A percentile compares a stretch with the other conserved stretches of the same genome.
These are phyloP conservation scores for Puccinia sorghi DNA, from an alignment of 1,284 basidiomycete species.

Conservation along the genomic window DNA sequence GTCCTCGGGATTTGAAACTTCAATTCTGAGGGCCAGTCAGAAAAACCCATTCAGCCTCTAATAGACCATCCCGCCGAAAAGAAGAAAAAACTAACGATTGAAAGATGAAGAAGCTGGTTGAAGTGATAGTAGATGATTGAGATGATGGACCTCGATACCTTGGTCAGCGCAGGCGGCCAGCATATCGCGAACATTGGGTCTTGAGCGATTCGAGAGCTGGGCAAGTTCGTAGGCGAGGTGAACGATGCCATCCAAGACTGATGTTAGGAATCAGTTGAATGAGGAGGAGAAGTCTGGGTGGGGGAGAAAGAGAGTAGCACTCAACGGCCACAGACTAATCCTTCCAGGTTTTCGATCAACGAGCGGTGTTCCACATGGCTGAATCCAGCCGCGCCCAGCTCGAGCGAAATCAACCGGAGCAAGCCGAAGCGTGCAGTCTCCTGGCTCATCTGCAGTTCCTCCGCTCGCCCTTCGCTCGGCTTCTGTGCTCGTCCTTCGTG, in stretches of 20 bases:
- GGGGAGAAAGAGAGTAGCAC: not conserved
- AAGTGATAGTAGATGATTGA: slow-evolving; percentile 12
- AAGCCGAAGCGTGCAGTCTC: slow-evolving; percentile 29
- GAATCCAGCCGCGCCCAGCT: slow-evolving; percentile 21
- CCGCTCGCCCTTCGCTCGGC: not conserved
- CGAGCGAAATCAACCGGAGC: slow-evolving; percentile 27
- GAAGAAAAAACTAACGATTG: not conserved
- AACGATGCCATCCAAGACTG: slow-evolving; percentile 39
- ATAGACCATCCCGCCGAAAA: not conserved
- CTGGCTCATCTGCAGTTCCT: not conserved
- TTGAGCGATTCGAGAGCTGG: slow-evolving; percentile 21
- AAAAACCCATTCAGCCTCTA: not conserved
- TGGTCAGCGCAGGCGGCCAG: slow-evolving; percentile 41
- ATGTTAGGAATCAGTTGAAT: not conserved
- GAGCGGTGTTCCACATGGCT: slow-evolving; percentile 34
- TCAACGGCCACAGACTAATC: slow-evolving; percentile 35
- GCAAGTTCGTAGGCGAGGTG: slow-evolving; percentile 36
- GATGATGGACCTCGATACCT: slow-evolving; percentile 37
- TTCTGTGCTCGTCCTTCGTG: not conserved
- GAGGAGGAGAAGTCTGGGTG: not conserved
- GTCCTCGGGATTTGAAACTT: slow-evolving; percentile 22
- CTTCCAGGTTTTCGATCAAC: slow-evolving; percentile 37
- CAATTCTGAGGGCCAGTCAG: not conserved
- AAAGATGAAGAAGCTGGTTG: not conserved
- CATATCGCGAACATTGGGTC: slow-evolving; percentile 43